Evolutionary conservation across 164 flowering plant genomes (phyloP), one percentile per base, ranked within the genome.

Genomic region (Magnolia changhungtana): DNA sequence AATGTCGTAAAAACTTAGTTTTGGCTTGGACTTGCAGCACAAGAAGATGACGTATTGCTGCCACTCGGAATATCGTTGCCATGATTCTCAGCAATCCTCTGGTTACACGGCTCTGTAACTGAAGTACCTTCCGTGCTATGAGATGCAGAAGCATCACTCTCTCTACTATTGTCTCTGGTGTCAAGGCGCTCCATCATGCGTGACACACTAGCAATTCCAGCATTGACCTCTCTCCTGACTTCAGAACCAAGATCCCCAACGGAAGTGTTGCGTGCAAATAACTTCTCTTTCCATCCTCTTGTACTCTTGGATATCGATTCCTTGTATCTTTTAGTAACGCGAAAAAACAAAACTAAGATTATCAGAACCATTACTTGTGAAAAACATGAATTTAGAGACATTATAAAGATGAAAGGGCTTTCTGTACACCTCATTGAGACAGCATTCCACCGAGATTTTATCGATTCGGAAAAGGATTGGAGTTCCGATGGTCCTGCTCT

Each of bases 401-500:
- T 7, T 37, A 37, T 37, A 37, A 50, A 49, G 24, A 18, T 23
- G 11, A 11, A 31, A 19, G 27, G 58, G 16, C 50, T 8, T 18
- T 29, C n/a, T 10, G 23, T 14, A 72, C 84, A 90, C 94, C 91
- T 89, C 78, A 81, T 81, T 67, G 98, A 94, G 72, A 89, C 85
- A 14, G 95, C 83, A 80, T 84, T 91, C 72, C 91, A 74, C 72
- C 90, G 87, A 71, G 96, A 90, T 80, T 92, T 92, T 75, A 89
- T 72, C 37, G 94, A 82, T 49, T 92, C 98, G 16, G 98, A 90
- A 66, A 92, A 83, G 8, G 97, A 86, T 65, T 94, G 95, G 19
- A 91, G 74, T 19, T 91, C 97, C 27, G 98, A 94, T 23, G 97
- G 97, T 59, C 97, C 98, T 51, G 95, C 91, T 74, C 87, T 83